These are phyloP conservation scores for Nigrospora oryzae DNA, from an alignment of 2,329 filamentous ascomycete genomes.

Conservation along the genomic window DNA sequence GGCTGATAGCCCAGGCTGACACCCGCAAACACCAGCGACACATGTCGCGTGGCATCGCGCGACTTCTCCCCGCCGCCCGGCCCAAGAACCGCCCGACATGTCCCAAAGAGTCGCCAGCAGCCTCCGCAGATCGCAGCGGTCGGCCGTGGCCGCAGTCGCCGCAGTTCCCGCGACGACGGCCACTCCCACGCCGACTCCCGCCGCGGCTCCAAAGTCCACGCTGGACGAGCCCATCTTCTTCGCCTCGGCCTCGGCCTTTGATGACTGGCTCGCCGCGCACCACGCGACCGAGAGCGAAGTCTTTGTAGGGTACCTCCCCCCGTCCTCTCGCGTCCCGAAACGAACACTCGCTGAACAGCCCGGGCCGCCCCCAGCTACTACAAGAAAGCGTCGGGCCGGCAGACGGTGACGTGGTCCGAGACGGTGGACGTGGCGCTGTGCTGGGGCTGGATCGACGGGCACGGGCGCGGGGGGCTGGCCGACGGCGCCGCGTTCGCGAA, in stretches of 20 bases:
- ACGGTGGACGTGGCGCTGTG: constrained; percentile 48
- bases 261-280: constrained; percentile 3
- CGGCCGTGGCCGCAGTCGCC: no score
- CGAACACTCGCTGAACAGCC: no score
- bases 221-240: constrained; percentile 4
- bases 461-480: constrained; percentile 25
- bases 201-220: neutral
- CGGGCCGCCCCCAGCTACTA: neutral
- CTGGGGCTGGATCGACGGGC: constrained; percentile 55
- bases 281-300: constrained; percentile 3
- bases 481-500: constrained; percentile 40
- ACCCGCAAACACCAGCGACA: no score
- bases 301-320: constrained; percentile 2
- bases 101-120: no score
- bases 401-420: constrained; percentile 17
- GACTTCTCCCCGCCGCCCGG: no score
- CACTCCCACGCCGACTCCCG: no score
- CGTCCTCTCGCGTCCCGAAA: no score
- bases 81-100: no score
- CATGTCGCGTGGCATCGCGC: no score
- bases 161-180: no score
- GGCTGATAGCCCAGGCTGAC: no score
- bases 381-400: constrained; percentile 4
- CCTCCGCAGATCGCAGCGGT: no score
- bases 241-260: constrained; percentile 3